Base-by-base conservation (phyloP, 352 stramenopile genomes). In the Phytophthora sp. region DNA sequence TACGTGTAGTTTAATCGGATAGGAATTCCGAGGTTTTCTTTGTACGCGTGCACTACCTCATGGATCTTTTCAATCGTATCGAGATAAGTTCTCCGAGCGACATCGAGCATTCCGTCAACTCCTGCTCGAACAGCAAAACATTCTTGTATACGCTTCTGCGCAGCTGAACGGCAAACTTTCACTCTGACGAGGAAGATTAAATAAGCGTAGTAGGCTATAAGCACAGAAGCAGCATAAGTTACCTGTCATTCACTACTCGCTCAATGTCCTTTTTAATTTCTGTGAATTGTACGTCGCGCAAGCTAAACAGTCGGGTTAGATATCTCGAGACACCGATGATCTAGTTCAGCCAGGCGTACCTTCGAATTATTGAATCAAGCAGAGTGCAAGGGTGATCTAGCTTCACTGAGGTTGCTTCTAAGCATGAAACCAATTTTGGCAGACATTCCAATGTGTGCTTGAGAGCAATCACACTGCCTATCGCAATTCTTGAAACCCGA, bases 31-130 rank as follows among this genome's bases (percentile, higher is more conserved):
- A 90, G 54, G 10, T 75, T 82, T 48, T 92, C 83, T 42, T 94
- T 92, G 69, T 93, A 94, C 38, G 59, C 59, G 60, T 91, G 81
- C 8, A 86, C 74, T 13, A 93, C 51, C 46, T 93, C 75, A 32
- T 96, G 78, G 37, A 96, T 94, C 24, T 84, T 87, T 43, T 95
- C 83, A 30, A 94, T 92, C 1, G 83, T 91, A 56, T 93, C 82
- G 15, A 96, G 66, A 26, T 95, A 95, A 5, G 84, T 89, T 60
- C 84, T 66, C 43, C 88, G 67, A 24, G 86, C 87, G 9, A 96
- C 83, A 51, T 96, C 88, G 8, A 96, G 80, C 84, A 94, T 94
- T 3, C 84, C 86, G 31, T 96, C 86, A 23, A 96, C 89, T 9
- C 88, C 88, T 18, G 84, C 78, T 53, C 84, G 62, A 11, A 96